These are phyloP conservation scores for Podila epicladia DNA, from an alignment of 192 early-diverging fungal genomes.

Conservation along the genomic window DNA sequence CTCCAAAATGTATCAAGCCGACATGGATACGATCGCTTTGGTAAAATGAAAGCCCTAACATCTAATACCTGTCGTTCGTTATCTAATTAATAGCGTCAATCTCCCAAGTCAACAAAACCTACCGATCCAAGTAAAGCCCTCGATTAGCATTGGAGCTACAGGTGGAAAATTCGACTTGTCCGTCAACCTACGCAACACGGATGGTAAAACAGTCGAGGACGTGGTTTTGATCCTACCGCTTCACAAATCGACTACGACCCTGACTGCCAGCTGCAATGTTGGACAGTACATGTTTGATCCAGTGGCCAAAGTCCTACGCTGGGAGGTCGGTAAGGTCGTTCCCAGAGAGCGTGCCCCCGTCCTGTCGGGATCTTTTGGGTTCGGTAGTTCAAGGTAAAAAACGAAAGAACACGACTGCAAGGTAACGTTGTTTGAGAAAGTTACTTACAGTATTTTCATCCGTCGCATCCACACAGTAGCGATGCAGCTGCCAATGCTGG, in stretches of 20 bases:
- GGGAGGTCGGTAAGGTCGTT: conserved; percentile 75
- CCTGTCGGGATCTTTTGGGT: conserved; percentile 67
- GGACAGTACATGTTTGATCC: conserved; percentile 80
- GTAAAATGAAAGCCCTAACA: too few species aligned
- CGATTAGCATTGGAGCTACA: conserved; percentile 62
- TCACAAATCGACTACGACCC: conserved; percentile 61
- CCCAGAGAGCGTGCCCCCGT: conserved; percentile 65
- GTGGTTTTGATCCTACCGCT: conserved; percentile 69
- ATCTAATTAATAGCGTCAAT: conserved; percentile 55
- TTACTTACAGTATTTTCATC: neutral
- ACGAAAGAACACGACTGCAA: neutral
- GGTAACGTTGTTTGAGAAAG: neutral
- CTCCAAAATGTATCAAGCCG: neutral
- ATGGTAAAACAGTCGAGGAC: conserved; percentile 74
- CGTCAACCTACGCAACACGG: conserved; percentile 68
- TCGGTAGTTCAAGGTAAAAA: conserved; percentile 36
- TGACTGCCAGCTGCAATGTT: conserved; percentile 70
- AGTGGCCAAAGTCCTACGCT: conserved; percentile 66
- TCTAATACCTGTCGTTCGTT: neutral
- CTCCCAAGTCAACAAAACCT: conserved; percentile 64
- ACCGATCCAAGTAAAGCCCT: conserved; percentile 71
- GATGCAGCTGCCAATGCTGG: conserved; percentile 57
- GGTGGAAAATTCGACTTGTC: conserved; percentile 78
- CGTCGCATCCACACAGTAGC: conserved; percentile 19
- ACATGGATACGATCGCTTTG: too few species aligned